Conservation (phyloP, 108 stramenopile species). For the Mediolabrus comicus region DNA sequence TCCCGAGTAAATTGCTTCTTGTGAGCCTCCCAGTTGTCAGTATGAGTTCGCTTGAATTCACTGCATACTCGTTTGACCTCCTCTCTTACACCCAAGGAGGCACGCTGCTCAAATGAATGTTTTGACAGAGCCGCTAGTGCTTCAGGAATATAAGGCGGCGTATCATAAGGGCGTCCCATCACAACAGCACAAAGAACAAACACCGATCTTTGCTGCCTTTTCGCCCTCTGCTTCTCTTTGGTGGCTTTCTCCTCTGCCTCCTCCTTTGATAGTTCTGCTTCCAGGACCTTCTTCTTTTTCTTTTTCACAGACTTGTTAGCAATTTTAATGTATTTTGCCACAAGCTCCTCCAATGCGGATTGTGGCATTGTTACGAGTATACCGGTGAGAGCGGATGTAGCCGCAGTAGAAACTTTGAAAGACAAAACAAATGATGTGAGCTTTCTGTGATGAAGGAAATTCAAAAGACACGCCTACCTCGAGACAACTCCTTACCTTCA, state of each 20-base stretch:
- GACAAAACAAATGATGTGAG: background rate
- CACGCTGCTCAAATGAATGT: conserved; percentile 84
- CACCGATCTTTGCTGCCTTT: conserved; percentile 78
- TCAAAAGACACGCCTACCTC: background rate
- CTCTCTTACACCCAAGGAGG: conserved; percentile 83
- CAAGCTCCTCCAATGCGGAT: conserved; percentile 50
- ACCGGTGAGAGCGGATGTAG: conserved; percentile 81
- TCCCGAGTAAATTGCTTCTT: conserved; percentile 75
- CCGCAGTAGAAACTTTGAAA: conserved; percentile 40
- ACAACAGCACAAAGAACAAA: conserved; percentile 82
- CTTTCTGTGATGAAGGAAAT: background rate
- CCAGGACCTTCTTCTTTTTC: conserved; percentile 47
- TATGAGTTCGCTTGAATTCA: conserved; percentile 89
- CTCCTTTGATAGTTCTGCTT: conserved; percentile 3
- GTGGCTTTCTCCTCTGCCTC: conserved; percentile 36
- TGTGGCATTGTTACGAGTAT: conserved; percentile 72
- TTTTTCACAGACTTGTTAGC: conserved; percentile 78
- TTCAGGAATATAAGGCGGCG: conserved; percentile 76
- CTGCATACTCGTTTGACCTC: conserved; percentile 85
- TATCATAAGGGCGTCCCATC: conserved; percentile 81
- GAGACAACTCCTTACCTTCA: conserved; percentile 62
- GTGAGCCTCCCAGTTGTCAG: conserved; percentile 90
- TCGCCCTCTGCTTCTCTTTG: conserved; percentile 63
- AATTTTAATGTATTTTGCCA: conserved; percentile 65
- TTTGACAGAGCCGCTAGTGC: conserved; percentile 86